These are phyloP conservation scores for Stropharia rugosoannulata DNA, from an alignment of 768 basidiomycete genomes.

Conservation along the genomic window DNA sequence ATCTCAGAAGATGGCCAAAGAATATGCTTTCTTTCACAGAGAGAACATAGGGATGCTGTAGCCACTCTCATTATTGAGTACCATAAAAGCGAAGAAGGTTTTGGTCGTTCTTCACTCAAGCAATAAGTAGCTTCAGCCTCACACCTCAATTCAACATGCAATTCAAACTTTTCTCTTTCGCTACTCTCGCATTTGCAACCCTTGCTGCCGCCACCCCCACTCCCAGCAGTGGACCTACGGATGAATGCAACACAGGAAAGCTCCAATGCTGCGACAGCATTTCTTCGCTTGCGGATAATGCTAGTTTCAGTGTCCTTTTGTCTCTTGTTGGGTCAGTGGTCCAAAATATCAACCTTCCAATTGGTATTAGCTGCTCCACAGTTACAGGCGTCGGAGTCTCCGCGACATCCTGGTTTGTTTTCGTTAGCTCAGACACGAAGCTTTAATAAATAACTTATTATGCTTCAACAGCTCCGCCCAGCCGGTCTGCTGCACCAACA, in stretches of 20 bases:
- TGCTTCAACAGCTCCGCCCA: not conserved
- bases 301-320: not conserved
- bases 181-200: slow-evolving; percentile 19
- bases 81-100: slow-evolving; percentile 6
- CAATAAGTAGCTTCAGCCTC: slow-evolving; percentile 11
- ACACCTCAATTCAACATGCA: slow-evolving; percentile 14
- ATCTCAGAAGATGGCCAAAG: too few species aligned
- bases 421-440: not conserved
- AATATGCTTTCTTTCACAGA: too few species aligned
- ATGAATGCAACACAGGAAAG: not conserved
- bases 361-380: not conserved
- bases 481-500: slow-evolving; percentile 2
- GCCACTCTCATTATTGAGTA: not conserved
- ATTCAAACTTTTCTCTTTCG: slow-evolving; percentile 18
- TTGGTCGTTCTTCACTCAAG: slow-evolving; percentile 11
- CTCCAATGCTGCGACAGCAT: slow-evolving; percentile 1
- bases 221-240: slow-evolving; percentile 2
- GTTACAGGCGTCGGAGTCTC: not conserved
- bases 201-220: slow-evolving; percentile 19
- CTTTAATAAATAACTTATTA: too few species aligned
- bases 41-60: too few species aligned
- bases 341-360: not conserved
- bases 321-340: not conserved
- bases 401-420: not conserved
- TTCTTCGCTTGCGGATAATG: not conserved